Evolutionary conservation across 2,329 filamentous ascomycete species (phyloP), one percentile per base, ranked within the genome.

Genomic region (Penicillium hesseltinei): DNA sequence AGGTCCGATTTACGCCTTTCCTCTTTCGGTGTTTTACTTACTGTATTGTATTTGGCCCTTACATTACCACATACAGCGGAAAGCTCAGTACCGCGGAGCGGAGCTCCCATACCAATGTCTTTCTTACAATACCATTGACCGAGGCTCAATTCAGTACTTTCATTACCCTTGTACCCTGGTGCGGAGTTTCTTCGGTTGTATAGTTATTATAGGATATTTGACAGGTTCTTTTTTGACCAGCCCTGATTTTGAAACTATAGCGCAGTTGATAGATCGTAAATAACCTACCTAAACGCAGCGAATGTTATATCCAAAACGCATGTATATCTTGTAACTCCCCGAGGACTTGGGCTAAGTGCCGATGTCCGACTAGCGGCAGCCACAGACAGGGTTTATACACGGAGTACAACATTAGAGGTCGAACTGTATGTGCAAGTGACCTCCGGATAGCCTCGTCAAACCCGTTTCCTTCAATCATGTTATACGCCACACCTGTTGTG

Each of bases 1-100:
- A 57, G 43, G 36, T 39, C 31, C 49, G 54, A 57, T 57, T 38
- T 10, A 23, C 43, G 17, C 54, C 3, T 57, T 57, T 15, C 54
- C 52, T 15, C n/a, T 47, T 57, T 57, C 5, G 49, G 54, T 47
- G 54, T 48, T 25, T 48, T 57, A 19, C 1, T 11, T 50, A 29
- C 47, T 21, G 48, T 51, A 51, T n/a, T 36, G 44, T 54, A 42
- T 33, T 33, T 38, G 8, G 2, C 15, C 17, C 6, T 23, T 27
- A 51, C 42, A 36, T n/a, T 43, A 23, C 39, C 13, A 29, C 21
- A 47, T 38, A 56, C 46, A 25, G 46, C 29, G 50, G 50, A 52
- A 50, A 21, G 23, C 25, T 38, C 23, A 27, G 33, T 51, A 56
- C 46, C 29, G 13, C 13, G 38, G 46, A 51, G 45, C 45, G 45